A percentile compares a stretch with the other conserved stretches of the same genome.
These are phyloP conservation scores for Vanilla planifolia DNA, from an alignment of 106 monocot genomes.

Conservation along the genomic window DNA sequence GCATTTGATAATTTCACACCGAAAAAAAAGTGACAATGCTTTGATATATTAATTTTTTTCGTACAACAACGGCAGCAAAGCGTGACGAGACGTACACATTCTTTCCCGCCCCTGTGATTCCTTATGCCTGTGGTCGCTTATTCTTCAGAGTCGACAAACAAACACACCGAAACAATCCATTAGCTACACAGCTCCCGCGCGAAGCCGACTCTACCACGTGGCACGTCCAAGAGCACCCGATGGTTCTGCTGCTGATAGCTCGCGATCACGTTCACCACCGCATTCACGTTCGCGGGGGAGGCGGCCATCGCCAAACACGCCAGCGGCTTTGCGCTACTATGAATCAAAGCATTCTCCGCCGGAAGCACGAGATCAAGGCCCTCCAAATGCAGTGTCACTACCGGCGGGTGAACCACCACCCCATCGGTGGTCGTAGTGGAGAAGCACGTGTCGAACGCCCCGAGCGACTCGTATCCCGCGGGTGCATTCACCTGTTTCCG, in stretches of 20 bases:
- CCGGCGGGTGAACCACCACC: slow-evolving; percentile 7
- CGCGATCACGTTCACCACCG: slow-evolving; percentile 72
- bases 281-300: slow-evolving; percentile 53
- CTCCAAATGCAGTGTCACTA: slow-evolving; percentile 51
- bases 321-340: slow-evolving; percentile 67
- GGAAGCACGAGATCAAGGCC: slow-evolving; percentile 66
- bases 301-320: slow-evolving; percentile 71
- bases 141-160: too few relatives aligned
- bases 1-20: too few relatives aligned
- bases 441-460: too few relatives aligned
- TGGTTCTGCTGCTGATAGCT: slow-evolving; percentile 82
- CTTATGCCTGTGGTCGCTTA: too few relatives aligned
- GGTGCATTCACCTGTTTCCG: slow-evolving; percentile 28
- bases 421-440: slow-evolving; percentile 6
- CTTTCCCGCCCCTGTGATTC: too few relatives aligned
- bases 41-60: too few relatives aligned
- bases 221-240: slow-evolving; percentile 57
- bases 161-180: neutral
- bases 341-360: slow-evolving; percentile 82
- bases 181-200: slow-evolving; percentile 48
- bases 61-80: too few relatives aligned
- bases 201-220: slow-evolving; percentile 46
- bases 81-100: too few relatives aligned
- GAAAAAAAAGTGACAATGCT: too few relatives aligned
- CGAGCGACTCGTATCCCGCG: slow-evolving; percentile 43